Evolutionary conservation across 257 asterid species (phyloP), one percentile per base, ranked within the genome.

Genomic region (Anisodus tanguticus): DNA sequence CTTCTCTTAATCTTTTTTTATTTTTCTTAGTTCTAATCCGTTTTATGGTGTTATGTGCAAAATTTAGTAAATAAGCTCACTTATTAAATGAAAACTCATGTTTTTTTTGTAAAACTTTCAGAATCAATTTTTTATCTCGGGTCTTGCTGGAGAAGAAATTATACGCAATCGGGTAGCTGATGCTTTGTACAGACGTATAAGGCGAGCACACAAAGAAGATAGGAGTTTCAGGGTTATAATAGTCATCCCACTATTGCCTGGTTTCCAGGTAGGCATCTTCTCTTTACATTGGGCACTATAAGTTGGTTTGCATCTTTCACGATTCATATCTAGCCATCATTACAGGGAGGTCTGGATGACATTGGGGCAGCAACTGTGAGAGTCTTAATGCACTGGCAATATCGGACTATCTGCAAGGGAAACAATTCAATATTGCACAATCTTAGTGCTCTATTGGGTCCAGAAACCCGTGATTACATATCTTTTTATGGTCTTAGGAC

Each of bases 351-450:
- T 84, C 92, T 95, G 76, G 97, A 95, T 88, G 99, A 95, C 63
- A 85, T 87, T 81, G 99, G 98, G 66, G 99, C 99, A 80, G 99
- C 99, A 84, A 93, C 99, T 54, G 98, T 95, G 84, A 89, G 99
- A 89, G 99, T 98, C 85, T 86, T 95, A 85, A 92, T 93, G 98
- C 99, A 95, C 81, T 95, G 99, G 99, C 99, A 95, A 81, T 94
- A 94, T 85, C 94, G 98, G 82, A 92, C 99, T 13, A 94, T 95
- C 89, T 92, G 92, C 90, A 88, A 95, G 86, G 93, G 94, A 57
- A 93, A 90, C 85, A 86, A 88, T 85, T 95, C 99, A 62, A 91
- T 94, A 91, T 67, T 95, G 89, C 93, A 94, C 85, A 95, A 89
- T 83, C 98, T 95, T 85, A 81, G 85, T 88, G 88, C 93, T 79